A percentile compares a stretch with the other conserved stretches of the same genome.
These are phyloP conservation scores for Solanum etuberosum DNA, from an alignment of 257 asterid genomes.

Conservation along the genomic window DNA sequence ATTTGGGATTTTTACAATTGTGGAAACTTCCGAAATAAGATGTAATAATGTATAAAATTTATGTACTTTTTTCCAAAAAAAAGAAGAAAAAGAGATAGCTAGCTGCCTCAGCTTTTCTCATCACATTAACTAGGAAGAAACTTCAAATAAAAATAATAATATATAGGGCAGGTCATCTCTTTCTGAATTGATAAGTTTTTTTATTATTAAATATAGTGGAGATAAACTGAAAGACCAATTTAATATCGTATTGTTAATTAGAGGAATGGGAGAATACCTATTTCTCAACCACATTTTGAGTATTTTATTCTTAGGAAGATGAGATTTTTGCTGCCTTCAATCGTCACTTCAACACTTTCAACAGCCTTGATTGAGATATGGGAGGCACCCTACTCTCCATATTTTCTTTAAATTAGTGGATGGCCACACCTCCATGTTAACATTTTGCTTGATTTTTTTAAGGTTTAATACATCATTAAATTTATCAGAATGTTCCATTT, in stretches of 20 bases:
- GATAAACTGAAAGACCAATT: not conserved
- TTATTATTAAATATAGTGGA: not conserved
- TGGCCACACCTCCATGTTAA: not conserved
- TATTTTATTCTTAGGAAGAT: not conserved
- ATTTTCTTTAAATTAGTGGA: not conserved
- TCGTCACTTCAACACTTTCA: not conserved
- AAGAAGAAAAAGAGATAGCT: not conserved
- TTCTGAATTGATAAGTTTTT: not conserved
- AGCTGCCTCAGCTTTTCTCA: not conserved
- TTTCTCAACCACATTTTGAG: not conserved
- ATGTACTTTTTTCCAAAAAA: no score
- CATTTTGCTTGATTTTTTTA: not conserved
- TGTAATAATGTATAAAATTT: not conserved
- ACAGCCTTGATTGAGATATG: not conserved
- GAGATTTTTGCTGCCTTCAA: not conserved
- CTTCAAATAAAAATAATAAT: not conserved
- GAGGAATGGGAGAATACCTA: conserved; percentile 18
- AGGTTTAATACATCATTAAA: not conserved
- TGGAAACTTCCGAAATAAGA: accelerated
- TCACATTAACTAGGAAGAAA: not conserved
- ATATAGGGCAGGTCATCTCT: not conserved
- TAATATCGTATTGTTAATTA: not conserved
- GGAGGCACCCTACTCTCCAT: not conserved
- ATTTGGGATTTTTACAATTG: no score
- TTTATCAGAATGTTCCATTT: not conserved